Evolutionary conservation across 495 filamentous ascomycete species (phyloP), one percentile per base, ranked within the genome.

Genomic region (Melanomma pulvis-pyrius): DNA sequence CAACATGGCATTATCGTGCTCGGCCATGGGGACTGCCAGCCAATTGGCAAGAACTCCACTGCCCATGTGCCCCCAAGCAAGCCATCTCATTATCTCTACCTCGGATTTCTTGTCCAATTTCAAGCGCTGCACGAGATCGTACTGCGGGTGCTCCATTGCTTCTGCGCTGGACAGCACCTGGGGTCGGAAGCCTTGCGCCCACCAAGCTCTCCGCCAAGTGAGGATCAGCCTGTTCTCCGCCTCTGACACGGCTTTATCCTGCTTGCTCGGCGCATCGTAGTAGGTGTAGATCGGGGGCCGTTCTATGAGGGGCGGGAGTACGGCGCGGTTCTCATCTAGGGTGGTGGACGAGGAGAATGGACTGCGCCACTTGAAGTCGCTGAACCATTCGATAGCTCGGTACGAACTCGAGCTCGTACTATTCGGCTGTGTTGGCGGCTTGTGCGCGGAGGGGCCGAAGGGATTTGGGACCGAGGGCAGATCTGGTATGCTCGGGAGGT

Each of bases 1-100:
- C 44, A 98, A 79, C 8, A 92, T 77, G 3, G 83, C 71, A 67
- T 96, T 92, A 65, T 94, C 85, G 67, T 86, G 84, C 58, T 86
- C 73, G 1, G 84, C 92, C 93, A 97, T 97, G 17, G 94, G 94
- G 56, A 97, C 84, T 29, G 91, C 84, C 8, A 86, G 80, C 79
- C 89, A 89, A 73, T 94, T 87, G 22, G 88, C 85, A 11, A 98
- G 82, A 19, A 97, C 76, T 4, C 94, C 94, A 29, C 87, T 86
- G n/a, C 90, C 88, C 90, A 97, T 96, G 59, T 89, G 86, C 21
- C 90, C 92, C 93, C 93, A 98, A 2, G 94, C 94, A 59, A 96
- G 77, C 92, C 92, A 97, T 59, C 89, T 86, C 34, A 97, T 92
- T 19, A 79, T 81, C 74, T 91, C 87, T 57, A 96, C 72, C 32